Base-by-base conservation (phyloP, 169 alveolate genomes). In the Eimeria tenella region DNA sequence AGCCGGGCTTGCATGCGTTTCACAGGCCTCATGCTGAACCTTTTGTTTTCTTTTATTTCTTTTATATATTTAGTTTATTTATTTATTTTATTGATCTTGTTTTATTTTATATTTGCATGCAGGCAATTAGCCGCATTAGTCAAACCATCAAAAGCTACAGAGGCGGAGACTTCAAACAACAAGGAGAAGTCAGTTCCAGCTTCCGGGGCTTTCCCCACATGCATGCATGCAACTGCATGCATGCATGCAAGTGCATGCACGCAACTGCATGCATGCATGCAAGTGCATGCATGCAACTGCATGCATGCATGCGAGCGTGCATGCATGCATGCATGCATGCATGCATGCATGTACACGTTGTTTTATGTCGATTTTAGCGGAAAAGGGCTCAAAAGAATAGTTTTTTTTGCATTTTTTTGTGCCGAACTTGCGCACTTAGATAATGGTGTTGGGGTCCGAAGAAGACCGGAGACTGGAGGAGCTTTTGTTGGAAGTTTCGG, bases 151-250 rank as follows among this genome's bases (percentile, higher is more conserved):
- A 83, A 25, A 68, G 86, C 55, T 79, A 31, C 87, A 49, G 83
- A 55, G 95, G 95, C 19, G 95, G 95, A 4, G 95, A 83, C 88
- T 93, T 93, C 87, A 93, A 93, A 93, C 92, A 93, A 53, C 95
- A 93, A 63, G 95, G 93, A 7, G 95, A 93, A 73, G 95, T 93
- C 56, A 49, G 92, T 19, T 17, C 8, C 15, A 65, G 52, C 42
- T 2, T 31, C 42, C 42, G 42, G 42, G 42, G 42, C 42, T 31
- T 31, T 31, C 42, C 42, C 70, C n/a, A 15, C 15, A 3, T 7
- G 70, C 70, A 68, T 68, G 50, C 79, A 68, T 68, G 79, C 50
- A 68, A 77, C 6, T 31, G 83, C n/a, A 73, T 25, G 60, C 58
- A 0, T 73, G 83, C 83, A 31, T 65, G 31, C 8, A 1, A n/a